Evolutionary conservation across 805 yeast species (phyloP).

Genomic region (Saccharomycopsis babjevae): DNA sequence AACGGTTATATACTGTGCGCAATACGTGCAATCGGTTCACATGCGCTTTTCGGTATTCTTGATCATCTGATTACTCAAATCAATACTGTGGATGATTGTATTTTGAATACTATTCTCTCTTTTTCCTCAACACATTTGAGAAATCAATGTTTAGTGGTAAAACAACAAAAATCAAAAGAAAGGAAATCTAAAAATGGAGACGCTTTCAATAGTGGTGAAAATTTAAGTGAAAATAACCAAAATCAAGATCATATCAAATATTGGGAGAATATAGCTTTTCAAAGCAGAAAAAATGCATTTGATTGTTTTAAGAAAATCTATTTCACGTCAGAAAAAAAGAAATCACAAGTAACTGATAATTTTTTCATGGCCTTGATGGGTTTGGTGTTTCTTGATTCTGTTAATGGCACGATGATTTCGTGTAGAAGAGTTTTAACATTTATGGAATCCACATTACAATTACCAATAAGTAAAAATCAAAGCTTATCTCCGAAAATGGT

Average conservation of each 20-base stretch:
- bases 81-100: constrained; percentile 64
- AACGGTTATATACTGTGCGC: constrained; percentile 74
- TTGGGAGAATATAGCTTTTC: constrained; percentile 29
- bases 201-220: constrained; percentile 24
- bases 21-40: constrained; percentile 69
- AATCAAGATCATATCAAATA: constrained; percentile 78
- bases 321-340: background rate
- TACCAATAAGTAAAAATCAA: background rate
- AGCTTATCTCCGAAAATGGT: background rate
- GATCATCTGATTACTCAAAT: constrained; percentile 23
- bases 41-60: constrained; percentile 52
- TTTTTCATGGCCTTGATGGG: background rate
- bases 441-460: background rate
- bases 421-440: background rate
- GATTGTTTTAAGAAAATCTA: background rate
- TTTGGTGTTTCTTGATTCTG: background rate
- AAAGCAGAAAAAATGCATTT: background rate
- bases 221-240: constrained; percentile 41
- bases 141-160: constrained; percentile 46
- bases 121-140: constrained; percentile 75
- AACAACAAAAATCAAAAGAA: constrained; percentile 8
- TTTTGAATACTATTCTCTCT: constrained; percentile 69
- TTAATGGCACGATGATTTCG: background rate
- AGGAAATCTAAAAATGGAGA: constrained; percentile 3
- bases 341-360: background rate